Conservation (phyloP, 2,329 filamentous ascomycete species). For the Lecanicillium sp. region DNA sequence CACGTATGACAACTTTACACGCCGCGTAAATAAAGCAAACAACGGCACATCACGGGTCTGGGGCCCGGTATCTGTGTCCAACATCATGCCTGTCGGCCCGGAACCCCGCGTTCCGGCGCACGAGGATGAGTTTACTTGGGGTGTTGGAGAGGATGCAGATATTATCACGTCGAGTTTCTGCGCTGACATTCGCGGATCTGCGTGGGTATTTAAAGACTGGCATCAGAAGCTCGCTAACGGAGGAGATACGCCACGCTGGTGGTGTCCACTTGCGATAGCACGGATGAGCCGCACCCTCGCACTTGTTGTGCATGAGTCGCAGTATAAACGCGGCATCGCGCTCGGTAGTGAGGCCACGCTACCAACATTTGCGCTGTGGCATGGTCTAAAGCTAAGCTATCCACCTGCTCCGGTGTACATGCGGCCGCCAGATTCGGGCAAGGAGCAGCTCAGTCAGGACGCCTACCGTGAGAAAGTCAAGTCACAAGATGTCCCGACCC, state of each 20-base stretch:
- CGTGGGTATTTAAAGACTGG: slow-evolving; percentile 30
- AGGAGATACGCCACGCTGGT: slow-evolving; percentile 24
- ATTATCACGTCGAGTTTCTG: slow-evolving; percentile 26
- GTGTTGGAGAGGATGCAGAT: slow-evolving; percentile 30
- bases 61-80: slow-evolving; percentile 25
- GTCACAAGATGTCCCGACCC: slow-evolving; percentile 3
- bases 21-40: slow-evolving; percentile 20
- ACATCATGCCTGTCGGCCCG: slow-evolving; percentile 26
- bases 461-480: slow-evolving; percentile 3
- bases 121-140: slow-evolving; percentile 25
- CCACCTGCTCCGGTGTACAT: slow-evolving; percentile 31
- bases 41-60: slow-evolving; percentile 24
- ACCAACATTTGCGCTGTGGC: slow-evolving; percentile 32
- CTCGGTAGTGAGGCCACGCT: slow-evolving; percentile 30
- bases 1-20: slow-evolving; percentile 38
- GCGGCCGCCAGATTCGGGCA: slow-evolving; percentile 19
- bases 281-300: slow-evolving; percentile 27
- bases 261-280: slow-evolving; percentile 31
- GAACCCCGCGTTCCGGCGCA: slow-evolving; percentile 21
- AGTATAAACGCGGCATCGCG: slow-evolving; percentile 24
- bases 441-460: slow-evolving; percentile 17
- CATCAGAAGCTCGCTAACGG: slow-evolving; percentile 23
- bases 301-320: slow-evolving; percentile 27
- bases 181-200: slow-evolving; percentile 21
- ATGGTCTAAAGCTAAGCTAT: slow-evolving; percentile 32